Conservation (phyloP, 345 rosid species). For the Dipteronia sinensis region DNA sequence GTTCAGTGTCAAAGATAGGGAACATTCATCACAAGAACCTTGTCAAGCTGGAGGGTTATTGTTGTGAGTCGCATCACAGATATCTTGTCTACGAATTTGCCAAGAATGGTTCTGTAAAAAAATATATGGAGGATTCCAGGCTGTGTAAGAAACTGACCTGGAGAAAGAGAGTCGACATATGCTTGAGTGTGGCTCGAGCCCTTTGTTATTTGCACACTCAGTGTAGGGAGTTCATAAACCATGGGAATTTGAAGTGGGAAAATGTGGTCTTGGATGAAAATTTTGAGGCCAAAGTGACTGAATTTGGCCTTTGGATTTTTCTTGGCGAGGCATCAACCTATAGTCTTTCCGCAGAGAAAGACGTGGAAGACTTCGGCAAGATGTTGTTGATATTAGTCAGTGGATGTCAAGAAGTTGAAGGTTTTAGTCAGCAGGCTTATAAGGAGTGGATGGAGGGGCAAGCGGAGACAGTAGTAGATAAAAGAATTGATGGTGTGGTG, state of each 20-base stretch:
- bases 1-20: slow-evolving; percentile 64
- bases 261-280: slow-evolving; percentile 66
- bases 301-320: slow-evolving; percentile 51
- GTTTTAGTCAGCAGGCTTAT: slow-evolving; percentile 48
- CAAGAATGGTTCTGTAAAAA: slow-evolving; percentile 56
- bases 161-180: slow-evolving; percentile 64
- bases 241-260: slow-evolving; percentile 72
- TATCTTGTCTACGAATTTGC: slow-evolving; percentile 70
- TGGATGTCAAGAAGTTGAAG: slow-evolving; percentile 46
- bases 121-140: slow-evolving; percentile 53
- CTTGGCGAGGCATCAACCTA: slow-evolving; percentile 24
- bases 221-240: slow-evolving; percentile 77
- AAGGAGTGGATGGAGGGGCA: slow-evolving; percentile 58
- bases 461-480: slow-evolving; percentile 49
- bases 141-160: slow-evolving; percentile 59
- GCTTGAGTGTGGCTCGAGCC: slow-evolving; percentile 66
- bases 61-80: slow-evolving; percentile 60
- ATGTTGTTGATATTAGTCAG: slow-evolving; percentile 49
- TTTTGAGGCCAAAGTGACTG: slow-evolving; percentile 64
- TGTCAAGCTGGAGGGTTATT: slow-evolving; percentile 70
- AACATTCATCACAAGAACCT: slow-evolving; percentile 80
- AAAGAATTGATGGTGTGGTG: slow-evolving; percentile 40
- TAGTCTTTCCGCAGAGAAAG: slow-evolving; percentile 56
- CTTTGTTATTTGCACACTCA: slow-evolving; percentile 69
- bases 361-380: slow-evolving; percentile 72